phyloP scores from a whole-genome alignment of 75 land plant genomes.

The Picea glauca region DNA sequence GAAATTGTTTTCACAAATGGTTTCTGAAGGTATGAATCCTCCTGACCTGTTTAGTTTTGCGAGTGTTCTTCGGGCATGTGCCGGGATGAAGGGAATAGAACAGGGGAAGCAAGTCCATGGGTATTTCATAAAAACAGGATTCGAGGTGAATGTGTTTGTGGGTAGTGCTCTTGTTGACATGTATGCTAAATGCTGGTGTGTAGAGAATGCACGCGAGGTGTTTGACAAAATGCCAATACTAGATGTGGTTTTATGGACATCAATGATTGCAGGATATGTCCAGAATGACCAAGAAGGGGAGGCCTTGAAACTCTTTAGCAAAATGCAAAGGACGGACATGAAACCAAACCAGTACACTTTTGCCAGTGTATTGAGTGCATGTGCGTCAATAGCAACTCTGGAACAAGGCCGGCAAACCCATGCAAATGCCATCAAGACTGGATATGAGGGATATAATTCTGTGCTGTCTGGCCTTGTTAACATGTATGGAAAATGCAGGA shows the following conservation, averaged over 20 bases:
- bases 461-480: slow-evolving; percentile 12
- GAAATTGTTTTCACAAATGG: slow-evolving; percentile 25
- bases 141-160: slow-evolving; percentile 36
- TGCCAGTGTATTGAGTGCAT: slow-evolving; percentile 40
- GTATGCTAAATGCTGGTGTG: slow-evolving; percentile 56
- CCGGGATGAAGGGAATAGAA: not conserved
- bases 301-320: slow-evolving; percentile 22
- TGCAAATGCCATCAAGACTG: too few relatives aligned
- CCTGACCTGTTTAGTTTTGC: slow-evolving; percentile 25
- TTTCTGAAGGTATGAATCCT: not conserved
- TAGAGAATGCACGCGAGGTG: slow-evolving; percentile 27
- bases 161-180: slow-evolving; percentile 57
- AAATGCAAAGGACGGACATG: slow-evolving; percentile 24
- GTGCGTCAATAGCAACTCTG: slow-evolving; percentile 8
- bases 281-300: slow-evolving; percentile 26
- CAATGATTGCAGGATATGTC: slow-evolving; percentile 49
- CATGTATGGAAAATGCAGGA: slow-evolving; percentile 21
- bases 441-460: not conserved
- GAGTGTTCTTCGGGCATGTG: slow-evolving; percentile 38
- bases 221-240: slow-evolving; percentile 44
- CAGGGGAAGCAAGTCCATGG: slow-evolving; percentile 35
- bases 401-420: too few relatives aligned
- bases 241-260: slow-evolving; percentile 68
- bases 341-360: slow-evolving; percentile 50
- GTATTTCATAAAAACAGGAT: slow-evolving; percentile 19